Percentiles rank a stretch among this genome's conserved stretches.
phyloP scores from a whole-genome alignment of 2,329 filamentous ascomycete genomes.

The Aspergillus ruber region DNA sequence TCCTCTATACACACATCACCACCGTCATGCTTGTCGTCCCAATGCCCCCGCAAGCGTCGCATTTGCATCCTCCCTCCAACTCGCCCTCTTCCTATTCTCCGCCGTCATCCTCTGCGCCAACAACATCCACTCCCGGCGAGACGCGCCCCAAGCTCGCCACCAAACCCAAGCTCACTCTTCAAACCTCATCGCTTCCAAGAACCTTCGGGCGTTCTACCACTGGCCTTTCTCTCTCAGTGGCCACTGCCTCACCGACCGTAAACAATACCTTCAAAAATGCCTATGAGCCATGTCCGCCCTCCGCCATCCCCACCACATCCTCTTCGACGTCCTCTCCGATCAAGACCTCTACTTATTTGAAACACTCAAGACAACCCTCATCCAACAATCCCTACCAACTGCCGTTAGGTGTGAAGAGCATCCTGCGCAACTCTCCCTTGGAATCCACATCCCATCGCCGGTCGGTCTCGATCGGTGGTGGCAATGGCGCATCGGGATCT shows the following conservation, averaged over 20 bases:
- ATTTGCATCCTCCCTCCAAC: conserved; percentile 4
- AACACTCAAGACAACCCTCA: conserved; percentile 21
- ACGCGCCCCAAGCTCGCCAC: conserved; percentile 18
- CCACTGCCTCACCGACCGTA: conserved; percentile 50
- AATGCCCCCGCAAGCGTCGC: conserved; percentile 16
- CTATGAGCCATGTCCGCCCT: conserved; percentile 42
- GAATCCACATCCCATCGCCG: conserved; percentile 30
- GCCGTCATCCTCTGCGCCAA: conserved; percentile 3
- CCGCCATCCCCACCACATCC: conserved; percentile 27
- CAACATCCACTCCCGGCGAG: conserved; percentile 5
- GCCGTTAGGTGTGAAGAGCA: conserved; percentile 40
- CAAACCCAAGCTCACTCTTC: conserved; percentile 55
- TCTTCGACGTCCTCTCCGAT: conserved; percentile 21
- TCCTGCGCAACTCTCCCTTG: conserved; percentile 43
- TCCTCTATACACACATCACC: neutral
- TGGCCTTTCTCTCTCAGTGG: conserved; percentile 46
- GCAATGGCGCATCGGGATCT: conserved; percentile 25
- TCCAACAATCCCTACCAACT: conserved; percentile 33
- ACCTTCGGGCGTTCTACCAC: conserved; percentile 50
- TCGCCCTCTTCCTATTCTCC: conserved; percentile 3
- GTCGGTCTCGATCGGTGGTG: conserved; percentile 30
- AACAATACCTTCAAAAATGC: conserved; percentile 59
- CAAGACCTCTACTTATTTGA: conserved; percentile 19
- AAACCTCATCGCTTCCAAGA: conserved; percentile 47
- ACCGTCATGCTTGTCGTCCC: conserved; percentile 17